phyloP scores from a whole-genome alignment of 768 basidiomycete species.

The Tricholoma matsutake region DNA sequence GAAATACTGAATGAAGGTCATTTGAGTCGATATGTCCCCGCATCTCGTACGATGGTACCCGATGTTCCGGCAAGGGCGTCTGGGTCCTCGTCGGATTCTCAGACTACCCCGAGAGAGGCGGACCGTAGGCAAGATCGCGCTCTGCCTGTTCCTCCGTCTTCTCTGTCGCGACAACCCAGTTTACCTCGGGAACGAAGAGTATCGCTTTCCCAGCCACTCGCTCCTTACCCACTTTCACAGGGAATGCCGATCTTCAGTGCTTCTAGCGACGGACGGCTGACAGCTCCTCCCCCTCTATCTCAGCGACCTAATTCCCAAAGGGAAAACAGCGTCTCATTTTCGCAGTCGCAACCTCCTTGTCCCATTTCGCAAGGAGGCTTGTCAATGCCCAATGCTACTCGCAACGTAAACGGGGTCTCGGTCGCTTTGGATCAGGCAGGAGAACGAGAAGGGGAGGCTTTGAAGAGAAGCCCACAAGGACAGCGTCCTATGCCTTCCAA shows the following conservation, averaged over 20 bases:
- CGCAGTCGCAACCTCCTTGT: neutral
- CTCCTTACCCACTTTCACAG: neutral
- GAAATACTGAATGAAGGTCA: slow-evolving; percentile 12
- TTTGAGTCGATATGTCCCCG: slow-evolving; percentile 16
- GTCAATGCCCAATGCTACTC: neutral
- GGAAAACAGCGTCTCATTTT: neutral
- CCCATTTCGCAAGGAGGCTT: neutral
- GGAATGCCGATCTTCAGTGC: neutral
- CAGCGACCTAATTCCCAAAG: neutral
- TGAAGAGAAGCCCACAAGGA: slow-evolving; percentile 2
- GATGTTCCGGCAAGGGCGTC: neutral
- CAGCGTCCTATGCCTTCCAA: slow-evolving; percentile 1
- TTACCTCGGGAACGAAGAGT: slow-evolving; percentile 9
- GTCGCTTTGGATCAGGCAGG: neutral
- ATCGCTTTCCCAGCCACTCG: slow-evolving; percentile 10
- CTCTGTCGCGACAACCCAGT: neutral
- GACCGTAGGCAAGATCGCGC: slow-evolving; percentile 6
- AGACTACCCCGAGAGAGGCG: neutral
- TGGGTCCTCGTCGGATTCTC: slow-evolving; percentile 1
- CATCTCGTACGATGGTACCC: slow-evolving; percentile 17
- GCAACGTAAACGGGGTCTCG: neutral
- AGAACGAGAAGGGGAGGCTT: neutral
- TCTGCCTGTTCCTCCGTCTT: slow-evolving; percentile 5
- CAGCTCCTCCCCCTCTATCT: neutral
- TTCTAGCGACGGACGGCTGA: slow-evolving; percentile 5